Conservation (phyloP, 116 monocot species). For the Papilionanthe hybrid region DNA sequence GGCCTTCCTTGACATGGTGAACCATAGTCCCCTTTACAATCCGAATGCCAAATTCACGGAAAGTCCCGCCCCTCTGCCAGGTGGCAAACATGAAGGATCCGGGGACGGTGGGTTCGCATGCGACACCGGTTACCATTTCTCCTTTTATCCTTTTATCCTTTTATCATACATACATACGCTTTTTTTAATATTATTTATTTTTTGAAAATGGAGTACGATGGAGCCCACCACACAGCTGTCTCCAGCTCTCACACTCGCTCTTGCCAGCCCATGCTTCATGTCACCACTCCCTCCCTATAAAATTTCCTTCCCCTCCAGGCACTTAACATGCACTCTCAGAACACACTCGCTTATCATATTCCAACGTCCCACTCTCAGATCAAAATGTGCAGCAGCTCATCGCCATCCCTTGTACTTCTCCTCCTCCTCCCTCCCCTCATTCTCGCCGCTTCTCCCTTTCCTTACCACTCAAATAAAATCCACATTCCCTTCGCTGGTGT, state of each 20-base stretch:
- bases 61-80: too few relatives aligned
- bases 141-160: background rate
- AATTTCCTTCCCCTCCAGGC: background rate
- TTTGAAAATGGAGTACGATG: background rate
- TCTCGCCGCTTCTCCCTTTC: background rate
- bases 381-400: conserved; percentile 6
- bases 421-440: background rate
- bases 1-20: too few relatives aligned
- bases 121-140: background rate
- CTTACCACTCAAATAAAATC: conserved; percentile 9
- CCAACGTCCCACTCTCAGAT: background rate
- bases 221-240: conserved; percentile 9
- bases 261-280: conserved; percentile 7
- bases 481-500: background rate
- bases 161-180: background rate
- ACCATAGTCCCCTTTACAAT: too few relatives aligned
- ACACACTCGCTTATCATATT: background rate
- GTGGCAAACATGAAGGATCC: too few relatives aligned
- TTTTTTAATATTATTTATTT: background rate
- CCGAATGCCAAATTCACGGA: too few relatives aligned
- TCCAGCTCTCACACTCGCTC: conserved; percentile 7
- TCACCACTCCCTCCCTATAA: background rate
- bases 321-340: background rate
- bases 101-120: too few relatives aligned
- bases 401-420: background rate